Base-by-base conservation (phyloP, 140 eudicot genomes). In the Ambrosia hybrid region DNA sequence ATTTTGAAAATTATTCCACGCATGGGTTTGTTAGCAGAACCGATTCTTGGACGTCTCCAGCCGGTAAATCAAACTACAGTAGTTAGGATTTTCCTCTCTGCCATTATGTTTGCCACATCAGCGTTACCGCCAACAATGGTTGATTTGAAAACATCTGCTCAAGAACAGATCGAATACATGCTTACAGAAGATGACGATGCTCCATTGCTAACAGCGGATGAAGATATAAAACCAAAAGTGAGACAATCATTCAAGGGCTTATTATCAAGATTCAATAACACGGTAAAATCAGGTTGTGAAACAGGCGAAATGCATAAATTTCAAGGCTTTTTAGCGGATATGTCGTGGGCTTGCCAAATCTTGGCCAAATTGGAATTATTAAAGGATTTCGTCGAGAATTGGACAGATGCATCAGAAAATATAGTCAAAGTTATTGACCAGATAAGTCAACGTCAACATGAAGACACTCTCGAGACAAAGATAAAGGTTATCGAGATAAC, bases 151-250 rank as follows among this genome's bases (percentile, higher is more conserved):
- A 76, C 84, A 17, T 84, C 99, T 0, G 90, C 91, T 63, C 97
- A 90, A 64, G 99, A 94, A 76, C 99, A 94, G 73, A 87, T 94
- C 12, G 97, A 94, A 72, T 94, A 94, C 82, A 87, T 94, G 97
- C 91, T 94, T 49, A 88, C 97, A 9, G 99, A 94, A 76, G 99
- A 94, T 67, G 99, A 94, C 76, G 99, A 94, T 83, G 90, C 95
- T 67, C 99, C 97, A 13, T 66, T 94, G 62, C 58, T 94, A 64
- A 73, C 78, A 11, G 86, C 86, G 6, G 80, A 81, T 14, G 85
- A 84, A 3, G 86, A 84, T 64, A 78, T 88, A 41, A 90, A 88
- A 73, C 39, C 77, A 26, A 89, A 85, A 85, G 96, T 78, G 5
- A 81, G 81, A 67, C 81, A 34, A 66, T 79, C 86, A 68, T 75